Evolutionary conservation across 371 early-diverging fungal species (phyloP), one percentile per base, ranked within the genome.

Genomic region (Gilbertella persicaria): DNA sequence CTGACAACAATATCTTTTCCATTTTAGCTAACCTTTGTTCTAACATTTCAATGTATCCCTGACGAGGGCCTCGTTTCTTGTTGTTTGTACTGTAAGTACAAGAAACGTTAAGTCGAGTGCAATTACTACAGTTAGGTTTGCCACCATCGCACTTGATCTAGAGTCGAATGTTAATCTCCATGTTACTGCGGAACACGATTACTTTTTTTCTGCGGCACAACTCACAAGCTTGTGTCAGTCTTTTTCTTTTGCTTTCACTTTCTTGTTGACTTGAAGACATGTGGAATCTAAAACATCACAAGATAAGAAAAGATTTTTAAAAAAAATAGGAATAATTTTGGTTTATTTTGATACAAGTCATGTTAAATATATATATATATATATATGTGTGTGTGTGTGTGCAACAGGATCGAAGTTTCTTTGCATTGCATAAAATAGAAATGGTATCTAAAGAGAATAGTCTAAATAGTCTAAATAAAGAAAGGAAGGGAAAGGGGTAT

Each of bases 151-250:
- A 91, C 63, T 84, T 87, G 48, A 91, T 83, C 72, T 86, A 55
- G 19, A 14, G 14, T 8, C 4, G 2, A 28, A 17, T 33, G 19
- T 19, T 13, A 33, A 24, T 33, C 9, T 25, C 52, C 3, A 26
- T 36, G 33, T 41, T 61, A 49, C 56, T 56, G 48, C 56, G 41
- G 35, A 40, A 26, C 17, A 29, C 14, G 9, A 37, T 73, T 60
- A 88, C 88, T 79, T 92, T 92, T 59, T 87, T 87, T 61, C 87
- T 87, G 43, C 85, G 75, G 67, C 93, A 93, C 20, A 80, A 65
- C 43, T 89, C 90, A 57, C 93, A 93, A 19, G 93, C 93, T 62
- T 90, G 89, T 0, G 88, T 89, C 13, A 87, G 75, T 35, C 91
- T 69, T 57, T 87, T 89, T 36, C 90, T 71, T 58, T 87, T 88